Base-by-base conservation (phyloP, 2,329 filamentous ascomycete species). In the Daldinia eschscholtzii region DNA sequence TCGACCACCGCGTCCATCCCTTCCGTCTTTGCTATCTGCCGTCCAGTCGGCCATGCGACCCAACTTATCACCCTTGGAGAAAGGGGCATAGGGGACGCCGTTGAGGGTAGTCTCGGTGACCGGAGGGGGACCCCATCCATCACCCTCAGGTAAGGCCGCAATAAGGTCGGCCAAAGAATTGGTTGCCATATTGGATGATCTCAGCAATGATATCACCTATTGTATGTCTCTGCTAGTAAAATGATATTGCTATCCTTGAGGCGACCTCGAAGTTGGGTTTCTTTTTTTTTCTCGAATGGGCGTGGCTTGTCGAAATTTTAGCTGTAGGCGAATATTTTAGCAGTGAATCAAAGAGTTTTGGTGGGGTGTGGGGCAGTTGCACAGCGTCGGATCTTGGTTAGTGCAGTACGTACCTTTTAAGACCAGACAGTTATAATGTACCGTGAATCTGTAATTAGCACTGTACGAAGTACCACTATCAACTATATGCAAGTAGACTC, bases 21-120 rank as follows among this genome's bases (percentile, higher is more conserved):
- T 86, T 68, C 87, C 85, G 75, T 96, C 93, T 84, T 98, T 98
- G 81, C 92, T 90, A 79, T 98, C 96, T 55, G 90, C 79, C 18
- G 94, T 97, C 96, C 96, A 99, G 86, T 99, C 96, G 69, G 96
- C 96, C 94, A 99, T 98, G 81, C 96, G 94, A 79, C 96, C 96
- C 68, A 99, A 87, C 88, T 98, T 98, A 86, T 99, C 96, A 80
- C 93, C 94, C 84, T 99, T 99, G 74, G 94, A 98, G 86, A 96
- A 99, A 69, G 96, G 96, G 76, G 96, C 96, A 82, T 98, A 99
- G 42, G 96, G 96, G 57, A 98, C 93, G 80, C 96, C 96, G 80
- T 97, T 91, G 77, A 98, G 88, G 70, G 93, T 97, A 72, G 93
- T 97, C 81, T 97, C 93, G 76, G 85, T 89, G 68, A 94, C 92